A percentile compares a stretch with the other conserved stretches of the same genome.
phyloP scores from a whole-genome alignment of 2,329 filamentous ascomycete species.

The Talaromyces funiculosus region DNA sequence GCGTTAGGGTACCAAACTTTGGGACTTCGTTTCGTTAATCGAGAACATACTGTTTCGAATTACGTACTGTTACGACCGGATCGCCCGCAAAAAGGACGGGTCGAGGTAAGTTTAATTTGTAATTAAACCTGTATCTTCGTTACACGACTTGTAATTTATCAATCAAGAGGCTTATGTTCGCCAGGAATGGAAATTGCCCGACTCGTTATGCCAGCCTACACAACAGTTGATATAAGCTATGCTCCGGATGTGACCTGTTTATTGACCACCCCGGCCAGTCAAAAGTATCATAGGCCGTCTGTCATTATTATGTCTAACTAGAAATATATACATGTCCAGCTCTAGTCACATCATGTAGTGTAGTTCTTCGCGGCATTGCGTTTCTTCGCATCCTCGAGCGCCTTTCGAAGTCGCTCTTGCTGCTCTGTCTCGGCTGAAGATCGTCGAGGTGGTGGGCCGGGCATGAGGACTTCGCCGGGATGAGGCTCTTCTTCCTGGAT shows the following conservation, averaged over 20 bases:
- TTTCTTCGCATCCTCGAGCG: conserved; percentile 50
- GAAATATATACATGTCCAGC: background rate
- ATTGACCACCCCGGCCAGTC: background rate
- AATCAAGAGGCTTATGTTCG: background rate
- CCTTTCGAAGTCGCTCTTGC: conserved; percentile 44
- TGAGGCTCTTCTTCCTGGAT: conserved; percentile 6
- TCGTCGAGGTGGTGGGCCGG: conserved; percentile 22
- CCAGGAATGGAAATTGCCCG: background rate
- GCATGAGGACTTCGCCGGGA: conserved; percentile 13
- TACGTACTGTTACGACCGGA: background rate
- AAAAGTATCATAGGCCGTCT: background rate
- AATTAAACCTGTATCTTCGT: background rate
- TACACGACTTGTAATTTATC: background rate
- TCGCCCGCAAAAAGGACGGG: background rate
- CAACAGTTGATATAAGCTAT: background rate
- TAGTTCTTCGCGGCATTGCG: conserved; percentile 42
- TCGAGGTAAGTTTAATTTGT: background rate
- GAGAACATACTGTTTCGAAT: background rate
- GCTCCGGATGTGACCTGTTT: background rate
- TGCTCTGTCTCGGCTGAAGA: conserved; percentile 35
- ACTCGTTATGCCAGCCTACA: background rate
- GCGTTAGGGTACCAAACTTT: background rate
- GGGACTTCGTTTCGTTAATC: background rate
- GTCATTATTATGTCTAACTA: background rate
- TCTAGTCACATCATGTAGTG: conserved; percentile 11